Base-by-base conservation (phyloP, 140 eudicot species). In the Ambrosia hybrid region DNA sequence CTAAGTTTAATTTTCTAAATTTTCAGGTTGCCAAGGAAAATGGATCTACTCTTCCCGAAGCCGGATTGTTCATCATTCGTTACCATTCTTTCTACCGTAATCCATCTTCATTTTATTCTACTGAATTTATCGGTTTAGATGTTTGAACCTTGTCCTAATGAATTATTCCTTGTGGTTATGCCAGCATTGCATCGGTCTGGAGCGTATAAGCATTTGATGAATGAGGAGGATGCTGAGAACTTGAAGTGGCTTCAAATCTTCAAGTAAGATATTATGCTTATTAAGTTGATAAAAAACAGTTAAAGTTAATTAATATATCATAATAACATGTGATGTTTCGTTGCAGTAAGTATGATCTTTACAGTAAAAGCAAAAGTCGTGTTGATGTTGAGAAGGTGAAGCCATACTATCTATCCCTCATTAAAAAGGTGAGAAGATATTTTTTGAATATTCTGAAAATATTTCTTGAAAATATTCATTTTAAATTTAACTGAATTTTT, bases 361-460 rank as follows among this genome's bases (percentile, higher is more conserved):
- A 92, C 76, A 89, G 98, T 80, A 92, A 92, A 83, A 92, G 98
- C 79, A 92, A 92, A 74, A 87, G 84, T 5, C 83, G 85, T 0
- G 71, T 89, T 56, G 26, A 87, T 73, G 86, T 90, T 6, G 95
- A 87, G 70, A 75, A 89, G 71, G 96, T 92, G 60, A 89, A 92
- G 82, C 95, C 98, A 4, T 92, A 92, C 73, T 92, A 89, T 30
- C 74, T 85, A 2, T 92, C 98, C 34, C 87, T 89, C 67, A 89
- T 92, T 21, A 78, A 87, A 21, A 92, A 89, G 96, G 97, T 91
- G 57, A 74, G 75, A 41, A 41, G 46, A 41, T 41, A 5, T 41
- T 41, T 41, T 41, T 0, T 9, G 46, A 8, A 5, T 6, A 5
- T 41, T 41, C 46, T 41, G 6, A 41, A 41, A 41, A 41, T 9